Percentiles rank a stretch among this genome's conserved stretches.
phyloP scores from a whole-genome alignment of 2,329 filamentous ascomycete species.

The Sporothrix schenckii region DNA sequence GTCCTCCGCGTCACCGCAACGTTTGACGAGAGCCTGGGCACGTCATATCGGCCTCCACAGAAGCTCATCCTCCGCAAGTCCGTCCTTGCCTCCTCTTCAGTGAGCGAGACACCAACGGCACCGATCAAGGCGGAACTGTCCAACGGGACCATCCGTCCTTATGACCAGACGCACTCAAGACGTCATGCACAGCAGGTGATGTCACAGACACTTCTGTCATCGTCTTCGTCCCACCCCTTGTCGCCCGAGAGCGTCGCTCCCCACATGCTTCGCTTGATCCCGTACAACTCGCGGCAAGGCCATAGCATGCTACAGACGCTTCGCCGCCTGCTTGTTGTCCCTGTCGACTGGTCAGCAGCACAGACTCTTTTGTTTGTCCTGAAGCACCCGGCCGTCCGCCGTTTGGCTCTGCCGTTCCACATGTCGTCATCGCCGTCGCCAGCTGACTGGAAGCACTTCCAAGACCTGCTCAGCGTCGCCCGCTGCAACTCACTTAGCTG shows the following conservation, averaged over 20 bases:
- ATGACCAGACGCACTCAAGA: background rate
- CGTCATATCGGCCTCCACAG: background rate
- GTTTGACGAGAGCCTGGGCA: constrained; percentile 3
- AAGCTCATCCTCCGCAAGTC: background rate
- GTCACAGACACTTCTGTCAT: background rate
- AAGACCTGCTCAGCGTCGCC: background rate
- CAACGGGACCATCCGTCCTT: background rate
- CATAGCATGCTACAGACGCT: constrained; percentile 19
- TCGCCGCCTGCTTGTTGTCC: constrained; percentile 21
- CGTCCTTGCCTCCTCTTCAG: background rate
- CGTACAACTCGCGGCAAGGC: constrained; percentile 27
- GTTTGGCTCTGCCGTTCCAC: background rate
- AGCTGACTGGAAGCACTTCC: background rate
- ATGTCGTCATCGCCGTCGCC: background rate
- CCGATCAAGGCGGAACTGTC: background rate
- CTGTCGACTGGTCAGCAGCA: background rate
- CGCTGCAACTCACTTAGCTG: constrained; percentile 27
- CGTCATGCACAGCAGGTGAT: background rate
- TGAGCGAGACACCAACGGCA: too few species aligned
- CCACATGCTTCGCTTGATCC: constrained; percentile 2
- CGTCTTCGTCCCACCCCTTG: background rate
- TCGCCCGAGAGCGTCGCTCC: background rate
- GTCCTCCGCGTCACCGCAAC: background rate
- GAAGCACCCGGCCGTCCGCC: constrained; percentile 27
- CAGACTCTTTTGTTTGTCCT: constrained; percentile 31